Evolutionary conservation across 2,329 filamentous ascomycete genomes (phyloP).

Genomic region (Teratosphaeria pseudoeucalypti): DNA sequence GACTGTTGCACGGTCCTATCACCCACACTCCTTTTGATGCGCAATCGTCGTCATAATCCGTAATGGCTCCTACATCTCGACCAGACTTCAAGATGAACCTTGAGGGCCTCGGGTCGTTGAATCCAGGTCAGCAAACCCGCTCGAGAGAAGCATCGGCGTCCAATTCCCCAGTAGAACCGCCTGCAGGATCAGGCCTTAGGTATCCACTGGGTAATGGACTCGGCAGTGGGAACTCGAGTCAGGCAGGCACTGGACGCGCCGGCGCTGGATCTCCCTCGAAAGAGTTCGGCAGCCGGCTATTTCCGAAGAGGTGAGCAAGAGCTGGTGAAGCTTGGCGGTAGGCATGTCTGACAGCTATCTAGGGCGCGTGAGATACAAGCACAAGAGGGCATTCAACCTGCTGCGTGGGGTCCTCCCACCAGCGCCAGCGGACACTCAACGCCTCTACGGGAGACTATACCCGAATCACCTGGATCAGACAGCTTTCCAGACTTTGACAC

Average conservation of each 20-base stretch:
- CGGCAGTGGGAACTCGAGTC: constrained; percentile 35
- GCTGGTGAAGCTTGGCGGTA: neutral
- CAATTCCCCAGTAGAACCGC: constrained; percentile 69
- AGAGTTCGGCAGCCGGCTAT: constrained; percentile 72
- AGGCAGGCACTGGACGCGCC: constrained; percentile 54
- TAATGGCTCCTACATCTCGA: constrained; percentile 79
- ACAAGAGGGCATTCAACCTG: constrained; percentile 72
- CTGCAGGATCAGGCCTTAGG: constrained; percentile 53
- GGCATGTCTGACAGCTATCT: constrained; percentile 5
- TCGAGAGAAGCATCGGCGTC: constrained; percentile 71
- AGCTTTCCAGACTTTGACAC: constrained; percentile 80
- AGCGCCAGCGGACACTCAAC: constrained; percentile 95
- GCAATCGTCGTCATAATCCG: constrained; percentile 25
- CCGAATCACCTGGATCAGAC: constrained; percentile 84
- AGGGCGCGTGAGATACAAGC: constrained; percentile 95
- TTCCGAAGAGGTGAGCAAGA: constrained; percentile 72
- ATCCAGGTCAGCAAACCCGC: constrained; percentile 44
- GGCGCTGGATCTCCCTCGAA: constrained; percentile 95
- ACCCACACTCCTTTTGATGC: constrained; percentile 6
- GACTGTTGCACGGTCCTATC: constrained; percentile 5
- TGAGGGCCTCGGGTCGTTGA: constrained; percentile 64
- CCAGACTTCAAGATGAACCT: constrained; percentile 74
- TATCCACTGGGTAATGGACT: constrained; percentile 62
- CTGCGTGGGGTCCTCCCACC: constrained; percentile 84
- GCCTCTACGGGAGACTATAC: constrained; percentile 91